Evolutionary conservation across 192 early-diverging fungal species (phyloP).

Genomic region (Phlyctochytrium arcticum): DNA sequence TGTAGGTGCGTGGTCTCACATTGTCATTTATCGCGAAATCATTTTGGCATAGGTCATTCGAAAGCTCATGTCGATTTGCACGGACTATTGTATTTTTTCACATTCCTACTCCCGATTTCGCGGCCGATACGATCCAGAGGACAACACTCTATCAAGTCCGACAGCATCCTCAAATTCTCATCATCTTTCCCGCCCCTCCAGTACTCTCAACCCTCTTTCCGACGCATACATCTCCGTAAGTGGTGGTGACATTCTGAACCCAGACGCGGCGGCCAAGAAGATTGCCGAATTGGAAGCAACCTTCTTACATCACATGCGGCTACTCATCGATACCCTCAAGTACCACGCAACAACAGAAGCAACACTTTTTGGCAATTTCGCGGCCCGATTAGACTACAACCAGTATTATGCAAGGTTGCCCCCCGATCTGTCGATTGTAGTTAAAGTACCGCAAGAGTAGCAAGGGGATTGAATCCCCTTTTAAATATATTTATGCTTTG

Average conservation of each 20-base stretch:
- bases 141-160: conserved; percentile 1
- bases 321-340: conserved; percentile 73
- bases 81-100: conserved; percentile 54
- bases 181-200: conserved; percentile 16
- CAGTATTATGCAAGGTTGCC: conserved; percentile 56
- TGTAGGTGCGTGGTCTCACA: background rate
- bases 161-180: conserved; percentile 24
- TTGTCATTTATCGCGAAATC: background rate
- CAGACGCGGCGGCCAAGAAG: conserved; percentile 38
- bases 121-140: too few species aligned
- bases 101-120: conserved; percentile 44
- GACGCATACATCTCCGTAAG: conserved; percentile 11
- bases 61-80: conserved; percentile 57
- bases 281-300: conserved; percentile 55
- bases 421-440: conserved; percentile 22
- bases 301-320: conserved; percentile 64
- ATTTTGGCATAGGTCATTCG: conserved; percentile 52
- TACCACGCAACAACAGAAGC: conserved; percentile 70
- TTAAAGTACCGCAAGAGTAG: conserved; percentile 5
- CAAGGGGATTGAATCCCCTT: too few species aligned
- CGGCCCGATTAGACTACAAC: conserved; percentile 72
- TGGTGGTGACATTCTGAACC: conserved; percentile 9
- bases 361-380: conserved; percentile 57
- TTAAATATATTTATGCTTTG: too few species aligned
- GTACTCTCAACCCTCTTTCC: background rate